These are phyloP conservation scores for Reutealis trisperma DNA, from an alignment of 345 rosid species.

Conservation along the genomic window DNA sequence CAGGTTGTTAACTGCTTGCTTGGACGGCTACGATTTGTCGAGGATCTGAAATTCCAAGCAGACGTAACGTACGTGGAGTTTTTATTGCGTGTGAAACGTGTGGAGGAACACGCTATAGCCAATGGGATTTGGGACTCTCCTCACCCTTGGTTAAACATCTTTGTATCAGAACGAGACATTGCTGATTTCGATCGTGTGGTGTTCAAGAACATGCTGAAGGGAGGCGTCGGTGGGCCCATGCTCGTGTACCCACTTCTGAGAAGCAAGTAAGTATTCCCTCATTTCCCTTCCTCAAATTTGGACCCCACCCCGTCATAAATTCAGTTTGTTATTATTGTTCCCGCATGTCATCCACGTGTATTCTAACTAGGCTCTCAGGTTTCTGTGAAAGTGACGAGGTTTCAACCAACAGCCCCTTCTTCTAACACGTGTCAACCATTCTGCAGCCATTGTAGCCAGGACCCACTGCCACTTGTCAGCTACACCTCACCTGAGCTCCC, in stretches of 20 bases:
- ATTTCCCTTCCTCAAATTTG: background rate
- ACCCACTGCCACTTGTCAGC: conserved; percentile 3
- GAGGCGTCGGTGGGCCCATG: conserved; percentile 91
- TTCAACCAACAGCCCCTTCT: conserved; percentile 5
- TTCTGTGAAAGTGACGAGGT: conserved; percentile 32
- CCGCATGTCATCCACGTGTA: conserved; percentile 41
- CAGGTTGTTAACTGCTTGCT: conserved; percentile 56
- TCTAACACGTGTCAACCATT: conserved; percentile 3
- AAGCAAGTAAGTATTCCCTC: conserved; percentile 58
- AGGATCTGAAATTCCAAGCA: conserved; percentile 53
- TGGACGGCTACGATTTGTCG: conserved; percentile 49
- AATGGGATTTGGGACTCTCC: conserved; percentile 81
- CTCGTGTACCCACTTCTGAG: conserved; percentile 80
- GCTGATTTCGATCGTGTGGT: conserved; percentile 64
- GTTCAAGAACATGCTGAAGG: conserved; percentile 59
- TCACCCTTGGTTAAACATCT: conserved; percentile 94
- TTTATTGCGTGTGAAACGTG: conserved; percentile 64
- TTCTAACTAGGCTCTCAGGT: background rate
- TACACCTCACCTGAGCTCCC: background rate
- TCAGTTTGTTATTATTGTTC: conserved; percentile 13
- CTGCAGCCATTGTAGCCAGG: background rate
- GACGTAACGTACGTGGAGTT: conserved; percentile 73
- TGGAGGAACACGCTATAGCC: conserved; percentile 59
- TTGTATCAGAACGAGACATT: conserved; percentile 63
- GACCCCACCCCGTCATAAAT: background rate